phyloP scores from a whole-genome alignment of 2,329 filamentous ascomycete species.

The Cladosporium sp. region DNA sequence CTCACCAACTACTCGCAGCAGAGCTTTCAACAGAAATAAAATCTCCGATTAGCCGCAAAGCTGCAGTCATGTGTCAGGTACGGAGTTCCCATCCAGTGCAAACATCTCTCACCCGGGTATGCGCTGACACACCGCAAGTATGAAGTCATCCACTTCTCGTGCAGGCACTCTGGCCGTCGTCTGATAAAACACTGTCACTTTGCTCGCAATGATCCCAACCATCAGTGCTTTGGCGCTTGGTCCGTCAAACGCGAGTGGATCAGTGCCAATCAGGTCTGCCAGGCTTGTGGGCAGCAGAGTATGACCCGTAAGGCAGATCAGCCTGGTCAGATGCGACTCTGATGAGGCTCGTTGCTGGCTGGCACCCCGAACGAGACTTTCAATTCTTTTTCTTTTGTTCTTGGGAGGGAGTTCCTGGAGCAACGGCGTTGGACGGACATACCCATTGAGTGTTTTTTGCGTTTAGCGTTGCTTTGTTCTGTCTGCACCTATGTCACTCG shows the following conservation, averaged over 20 bases:
- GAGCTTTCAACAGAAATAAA: background rate
- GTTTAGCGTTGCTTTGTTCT: conserved; percentile 7
- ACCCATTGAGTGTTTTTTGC: conserved; percentile 36
- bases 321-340: conserved; percentile 20
- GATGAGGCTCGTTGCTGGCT: background rate
- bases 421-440: conserved; percentile 33
- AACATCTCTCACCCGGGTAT: background rate
- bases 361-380: background rate
- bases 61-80: conserved; percentile 23
- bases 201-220: conserved; percentile 70
- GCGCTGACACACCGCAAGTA: conserved; percentile 65
- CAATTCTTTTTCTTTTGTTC: conserved; percentile 2
- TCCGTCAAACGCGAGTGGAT: conserved; percentile 62
- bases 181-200: conserved; percentile 73
- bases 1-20: background rate
- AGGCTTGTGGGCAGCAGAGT: conserved; percentile 35
- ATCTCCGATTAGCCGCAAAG: conserved; percentile 10
- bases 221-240: conserved; percentile 70
- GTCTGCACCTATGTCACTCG: background rate
- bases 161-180: conserved; percentile 61
- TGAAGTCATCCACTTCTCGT: conserved; percentile 68
- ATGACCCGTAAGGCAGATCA: conserved; percentile 32
- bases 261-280: conserved; percentile 59
- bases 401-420: conserved; percentile 20
- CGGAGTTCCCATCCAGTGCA: background rate